Percentiles rank a stretch among this genome's conserved stretches.
Conservation (phyloP, 2,329 filamentous ascomycete species). For the Aureobasidium sp. region DNA sequence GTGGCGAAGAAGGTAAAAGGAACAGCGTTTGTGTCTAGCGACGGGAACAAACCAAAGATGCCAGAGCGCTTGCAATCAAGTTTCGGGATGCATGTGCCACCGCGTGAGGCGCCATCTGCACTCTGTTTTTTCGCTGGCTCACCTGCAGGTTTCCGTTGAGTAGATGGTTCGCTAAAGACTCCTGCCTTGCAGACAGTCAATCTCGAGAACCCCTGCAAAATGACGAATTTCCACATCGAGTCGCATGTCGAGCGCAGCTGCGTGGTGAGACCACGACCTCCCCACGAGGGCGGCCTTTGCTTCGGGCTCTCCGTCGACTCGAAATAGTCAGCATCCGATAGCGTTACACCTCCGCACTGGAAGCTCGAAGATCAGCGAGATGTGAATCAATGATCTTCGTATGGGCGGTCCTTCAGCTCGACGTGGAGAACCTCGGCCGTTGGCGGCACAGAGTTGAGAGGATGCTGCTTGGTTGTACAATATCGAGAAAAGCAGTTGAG, state of each 20-base stretch:
- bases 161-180: constrained; percentile 1
- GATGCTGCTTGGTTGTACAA: neutral
- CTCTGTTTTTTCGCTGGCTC: neutral
- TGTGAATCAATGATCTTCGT: constrained; percentile 4
- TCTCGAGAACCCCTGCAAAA: constrained; percentile 3
- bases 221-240: constrained; percentile 6
- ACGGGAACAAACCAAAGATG: neutral
- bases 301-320: neutral
- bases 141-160: constrained; percentile 2
- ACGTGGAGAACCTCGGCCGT: neutral
- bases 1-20: constrained; percentile 4
- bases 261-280: neutral
- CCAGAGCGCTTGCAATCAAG: constrained; percentile 5
- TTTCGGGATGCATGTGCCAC: constrained; percentile 4
- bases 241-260: neutral
- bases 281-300: neutral
- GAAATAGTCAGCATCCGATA: neutral
- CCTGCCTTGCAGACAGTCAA: neutral
- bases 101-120: constrained; percentile 1
- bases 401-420: neutral
- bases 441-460: neutral
- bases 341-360: neutral
- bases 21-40: neutral
- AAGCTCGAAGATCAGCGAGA: neutral
- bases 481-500: neutral